phyloP scores from a whole-genome alignment of 345 rosid species.

The Pelargonium nanum region DNA sequence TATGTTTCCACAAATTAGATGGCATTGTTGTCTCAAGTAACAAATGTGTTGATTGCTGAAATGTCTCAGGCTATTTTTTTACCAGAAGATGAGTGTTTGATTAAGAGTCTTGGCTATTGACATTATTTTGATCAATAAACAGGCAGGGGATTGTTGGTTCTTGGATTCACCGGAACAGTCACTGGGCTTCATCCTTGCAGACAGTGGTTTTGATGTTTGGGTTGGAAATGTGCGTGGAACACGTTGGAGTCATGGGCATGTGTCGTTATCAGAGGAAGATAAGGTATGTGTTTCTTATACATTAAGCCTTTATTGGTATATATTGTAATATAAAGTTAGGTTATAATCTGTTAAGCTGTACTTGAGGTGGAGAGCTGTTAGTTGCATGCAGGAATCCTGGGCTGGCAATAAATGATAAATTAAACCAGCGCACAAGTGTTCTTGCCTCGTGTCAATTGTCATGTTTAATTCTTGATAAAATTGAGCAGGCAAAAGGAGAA shows the following conservation, averaged over 20 bases:
- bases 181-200: constrained; percentile 77
- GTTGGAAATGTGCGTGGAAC: constrained; percentile 90
- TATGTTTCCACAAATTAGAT: no score
- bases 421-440: background rate
- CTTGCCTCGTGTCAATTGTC: background rate
- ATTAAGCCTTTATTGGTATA: background rate
- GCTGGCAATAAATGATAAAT: background rate
- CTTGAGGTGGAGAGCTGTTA: background rate
- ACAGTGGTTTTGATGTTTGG: constrained; percentile 89
- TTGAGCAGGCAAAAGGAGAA: background rate
- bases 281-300: constrained; percentile 37
- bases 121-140: constrained; percentile 9
- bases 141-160: constrained; percentile 91
- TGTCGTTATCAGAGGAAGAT: constrained; percentile 51
- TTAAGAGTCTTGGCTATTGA: constrained; percentile 1
- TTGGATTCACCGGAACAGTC: constrained; percentile 58
- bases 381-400: background rate
- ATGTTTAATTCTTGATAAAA: background rate
- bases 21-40: no score
- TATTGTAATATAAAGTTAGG: background rate
- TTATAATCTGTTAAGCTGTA: background rate
- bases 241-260: constrained; percentile 72
- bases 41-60: no score
- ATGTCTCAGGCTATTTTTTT: background rate
- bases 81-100: background rate